phyloP scores from a whole-genome alignment of 768 basidiomycete species.

The Pulveroboletus frians region DNA sequence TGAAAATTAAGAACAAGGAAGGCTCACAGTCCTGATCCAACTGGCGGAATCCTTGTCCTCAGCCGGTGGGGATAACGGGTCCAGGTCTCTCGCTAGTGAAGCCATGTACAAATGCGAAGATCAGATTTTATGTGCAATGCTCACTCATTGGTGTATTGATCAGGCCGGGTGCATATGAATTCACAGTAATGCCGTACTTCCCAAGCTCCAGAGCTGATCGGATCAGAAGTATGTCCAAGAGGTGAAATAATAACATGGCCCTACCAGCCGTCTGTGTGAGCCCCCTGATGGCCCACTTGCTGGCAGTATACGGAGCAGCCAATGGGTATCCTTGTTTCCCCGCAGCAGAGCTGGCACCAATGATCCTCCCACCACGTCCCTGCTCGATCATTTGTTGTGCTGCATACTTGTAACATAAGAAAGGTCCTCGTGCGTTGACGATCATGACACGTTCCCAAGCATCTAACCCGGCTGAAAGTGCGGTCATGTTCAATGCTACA shows the following conservation, averaged over 20 bases:
- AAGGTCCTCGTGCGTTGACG: no score
- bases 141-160: constrained; percentile 30
- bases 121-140: not conserved
- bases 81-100: not conserved
- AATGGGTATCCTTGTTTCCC: not conserved
- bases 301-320: constrained; percentile 17
- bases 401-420: no score
- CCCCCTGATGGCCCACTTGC: constrained; percentile 29
- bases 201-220: constrained; percentile 24
- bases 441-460: not conserved
- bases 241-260: not conserved
- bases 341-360: constrained; percentile 31
- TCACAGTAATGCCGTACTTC: not conserved
- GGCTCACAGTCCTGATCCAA: not conserved
- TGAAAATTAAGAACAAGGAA: no score
- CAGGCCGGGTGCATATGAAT: constrained; percentile 33
- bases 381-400: no score
- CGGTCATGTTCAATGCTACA: not conserved
- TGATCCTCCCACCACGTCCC: constrained; percentile 38
- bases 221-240: not conserved
- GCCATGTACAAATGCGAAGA: not conserved
- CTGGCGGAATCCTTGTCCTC: not conserved
- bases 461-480: not conserved
- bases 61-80: no score
- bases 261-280: constrained; percentile 29